A percentile compares a stretch with the other conserved stretches of the same genome.
Conservation (phyloP, 1,284 basidiomycete genomes). For the Lentinus polychrous region DNA sequence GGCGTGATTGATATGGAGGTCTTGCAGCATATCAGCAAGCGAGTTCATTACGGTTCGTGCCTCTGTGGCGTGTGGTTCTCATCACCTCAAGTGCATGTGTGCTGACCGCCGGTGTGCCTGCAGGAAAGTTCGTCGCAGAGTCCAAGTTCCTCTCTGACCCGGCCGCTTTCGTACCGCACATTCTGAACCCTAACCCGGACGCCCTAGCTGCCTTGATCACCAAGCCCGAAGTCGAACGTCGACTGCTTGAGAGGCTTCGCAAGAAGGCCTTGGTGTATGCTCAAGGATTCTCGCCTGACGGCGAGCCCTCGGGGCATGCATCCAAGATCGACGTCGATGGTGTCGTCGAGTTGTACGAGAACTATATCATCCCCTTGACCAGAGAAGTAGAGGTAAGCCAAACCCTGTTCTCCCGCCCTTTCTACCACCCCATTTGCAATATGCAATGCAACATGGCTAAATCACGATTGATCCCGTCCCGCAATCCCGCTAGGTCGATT, state of each 20-base stretch:
- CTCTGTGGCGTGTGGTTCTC: background rate
- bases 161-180: slow-evolving; percentile 86
- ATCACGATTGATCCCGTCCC: background rate
- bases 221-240: slow-evolving; percentile 91
- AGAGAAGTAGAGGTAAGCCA: slow-evolving; percentile 91
- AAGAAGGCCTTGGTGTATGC: slow-evolving; percentile 95
- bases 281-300: slow-evolving; percentile 78
- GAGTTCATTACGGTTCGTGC: slow-evolving; percentile 92
- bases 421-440: background rate
- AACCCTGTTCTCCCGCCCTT: background rate
- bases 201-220: slow-evolving; percentile 86
- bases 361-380: slow-evolving; percentile 94
- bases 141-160: slow-evolving; percentile 89
- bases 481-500: slow-evolving; percentile 74
- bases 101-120: background rate
- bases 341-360: slow-evolving; percentile 89
- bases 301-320: slow-evolving; percentile 38
- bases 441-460: background rate
- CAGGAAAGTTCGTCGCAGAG: slow-evolving; percentile 98
- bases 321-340: slow-evolving; percentile 89
- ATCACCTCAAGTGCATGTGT: background rate
- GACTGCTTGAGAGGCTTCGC: slow-evolving; percentile 77
- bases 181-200: slow-evolving; percentile 67
- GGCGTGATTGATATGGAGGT: slow-evolving; percentile 94
- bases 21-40: slow-evolving; percentile 88